Base-by-base conservation (phyloP, 495 filamentous ascomycete species). In the Xylaria venustula region DNA sequence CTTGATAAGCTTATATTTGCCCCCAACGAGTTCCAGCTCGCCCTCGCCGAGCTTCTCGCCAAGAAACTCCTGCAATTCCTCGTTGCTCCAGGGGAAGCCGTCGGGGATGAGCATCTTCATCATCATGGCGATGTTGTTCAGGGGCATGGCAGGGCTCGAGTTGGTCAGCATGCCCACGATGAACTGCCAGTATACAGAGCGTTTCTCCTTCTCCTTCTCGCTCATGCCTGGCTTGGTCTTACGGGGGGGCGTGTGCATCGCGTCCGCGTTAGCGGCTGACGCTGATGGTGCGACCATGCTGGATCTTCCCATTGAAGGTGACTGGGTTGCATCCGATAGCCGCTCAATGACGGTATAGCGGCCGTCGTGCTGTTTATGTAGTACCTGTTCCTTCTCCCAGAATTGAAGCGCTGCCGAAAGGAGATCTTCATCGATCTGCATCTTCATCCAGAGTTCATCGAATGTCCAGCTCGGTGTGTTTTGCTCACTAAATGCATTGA, bases 141-240 rank as follows among this genome's bases (percentile, higher is more conserved):
- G 69, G 47, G 88, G 85, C 89, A 96, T 95, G 30, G 75, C 67
- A 28, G 87, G 76, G 6, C 89, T 90, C 59, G 88, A 83, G 71
- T 98, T 97, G 60, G 90, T 98, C 75, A 99, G 76, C 93, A 99
- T 97, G 46, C 90, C 91, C 51, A 90, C 79, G 60, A 99, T 90
- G 69, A 94, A 97, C 69, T 90, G 87, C 87, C 87, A 90, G 76
- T 96, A 95, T 37, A 96, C 80, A 53, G 84, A 83, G 49, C 88
- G 88, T 68, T 92, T 93, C 77, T 95, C 90, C 70, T 81, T 82
- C 14, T 85, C 83, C 40, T 81, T 77, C 34, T 76, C 74, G 28
- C 68, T 71, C 23, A 76, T 62, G 9, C 64, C 64, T 36, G 62
- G 26, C 37, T 67, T 70, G 52, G 69, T 52, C 49, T 67, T 71